Conservation (phyloP, 352 stramenopile genomes). For the Globisporangium polare region DNA sequence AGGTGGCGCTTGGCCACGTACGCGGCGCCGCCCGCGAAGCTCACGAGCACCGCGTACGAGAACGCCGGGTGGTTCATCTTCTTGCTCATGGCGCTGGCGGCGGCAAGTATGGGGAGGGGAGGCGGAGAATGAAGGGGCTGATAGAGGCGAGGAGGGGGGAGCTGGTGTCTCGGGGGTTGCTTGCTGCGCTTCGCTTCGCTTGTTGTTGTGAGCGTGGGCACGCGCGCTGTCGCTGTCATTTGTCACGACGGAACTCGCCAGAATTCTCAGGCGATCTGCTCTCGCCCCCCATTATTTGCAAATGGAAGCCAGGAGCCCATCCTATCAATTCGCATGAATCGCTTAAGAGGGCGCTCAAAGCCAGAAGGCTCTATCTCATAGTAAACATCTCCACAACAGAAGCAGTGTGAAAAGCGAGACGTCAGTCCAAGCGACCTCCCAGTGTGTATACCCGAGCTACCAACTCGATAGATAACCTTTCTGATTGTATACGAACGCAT, state of each 20-base stretch:
- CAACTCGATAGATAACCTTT: no score
- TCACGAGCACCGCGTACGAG: constrained; percentile 64
- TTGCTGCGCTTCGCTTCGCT: not conserved
- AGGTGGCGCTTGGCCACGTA: constrained; percentile 61
- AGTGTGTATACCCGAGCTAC: no score
- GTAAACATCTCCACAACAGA: no score
- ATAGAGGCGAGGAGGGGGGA: no score
- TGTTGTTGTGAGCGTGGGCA: not conserved
- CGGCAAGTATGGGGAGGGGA: not conserved
- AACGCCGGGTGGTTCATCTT: constrained; percentile 53
- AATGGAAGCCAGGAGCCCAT: no score
- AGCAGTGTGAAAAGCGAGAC: no score
- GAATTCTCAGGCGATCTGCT: not conserved
- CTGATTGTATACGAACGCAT: no score
- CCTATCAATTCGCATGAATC: no score
- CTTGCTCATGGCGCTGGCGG: constrained; percentile 25
- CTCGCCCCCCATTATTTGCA: not conserved
- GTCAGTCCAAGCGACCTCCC: no score
- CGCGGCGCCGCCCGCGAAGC: constrained; percentile 49
- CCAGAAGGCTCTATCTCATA: no score
- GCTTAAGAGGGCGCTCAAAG: no score
- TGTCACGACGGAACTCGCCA: not conserved
- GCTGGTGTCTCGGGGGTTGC: not conserved
- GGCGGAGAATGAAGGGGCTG: no score
- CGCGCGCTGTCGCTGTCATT: not conserved